Base-by-base conservation (phyloP, 257 asterid genomes). In the Solanum microdontum region DNA sequence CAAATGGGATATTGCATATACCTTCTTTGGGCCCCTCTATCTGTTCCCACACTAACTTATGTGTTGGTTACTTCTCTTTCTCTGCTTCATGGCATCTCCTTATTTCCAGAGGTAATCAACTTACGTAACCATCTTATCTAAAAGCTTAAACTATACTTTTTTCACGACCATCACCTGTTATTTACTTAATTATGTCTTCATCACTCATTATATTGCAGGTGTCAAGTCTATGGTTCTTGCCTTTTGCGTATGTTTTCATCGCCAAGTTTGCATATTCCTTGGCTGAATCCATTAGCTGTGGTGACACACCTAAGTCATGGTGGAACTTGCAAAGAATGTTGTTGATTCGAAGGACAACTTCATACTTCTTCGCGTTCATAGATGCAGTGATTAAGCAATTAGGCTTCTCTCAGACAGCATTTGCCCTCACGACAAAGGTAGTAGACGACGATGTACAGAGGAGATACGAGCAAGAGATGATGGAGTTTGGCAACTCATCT, bases 1-100 rank as follows among this genome's bases (percentile, higher is more conserved):
- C 98, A 93, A 70, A 92, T 94, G 96, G 96, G 95, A 32, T 96
- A 96, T 37, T 92, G 94, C 19, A 69, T 92, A 6, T 95, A 91
- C 90, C 96, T 93, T 69, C 87, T 92, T 6, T 95, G 97, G 96
- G 94, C 97, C 7, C 84, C 94, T 9, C 19, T 91, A 21, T 92
- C 97, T 3, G 17, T 96, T 48, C 94, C 96, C 19, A 90, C 94
- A 2, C 84, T 94, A 6, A 92, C 86, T 73, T 94, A 94, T 30
- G 88, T 83, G 21, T 11, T 87, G 51, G 30, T 84, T 62, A 96
- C 98, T 48, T 82, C 93, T 73, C 90, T 94, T 45, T 90, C 84
- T 72, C 83, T 96, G 86, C 89, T 92, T 89, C 92, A 89, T 34
- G 89, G 84, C 33, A 87, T 95, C 24, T 55, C 94, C 66, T 86